A percentile compares a stretch with the other conserved stretches of the same genome.
Conservation (phyloP, 1,284 basidiomycete species). For the Fistulinella staudtii region DNA sequence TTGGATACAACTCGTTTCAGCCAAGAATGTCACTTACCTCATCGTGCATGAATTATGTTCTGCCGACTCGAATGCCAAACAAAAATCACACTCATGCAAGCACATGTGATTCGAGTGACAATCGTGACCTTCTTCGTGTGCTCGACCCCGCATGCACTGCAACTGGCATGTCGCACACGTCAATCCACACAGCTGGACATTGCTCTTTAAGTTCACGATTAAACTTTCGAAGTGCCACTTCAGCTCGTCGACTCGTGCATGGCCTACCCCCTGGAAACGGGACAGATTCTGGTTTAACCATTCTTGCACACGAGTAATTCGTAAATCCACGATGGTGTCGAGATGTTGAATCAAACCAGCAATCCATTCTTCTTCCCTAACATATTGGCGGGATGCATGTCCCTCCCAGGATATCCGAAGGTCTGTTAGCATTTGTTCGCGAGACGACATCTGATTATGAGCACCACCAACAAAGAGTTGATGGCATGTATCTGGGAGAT, state of each 20-base stretch:
- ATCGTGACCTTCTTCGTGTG: constrained; percentile 45
- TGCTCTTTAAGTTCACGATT: constrained; percentile 42
- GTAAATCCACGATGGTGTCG: constrained; percentile 35
- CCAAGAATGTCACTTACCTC: constrained; percentile 35
- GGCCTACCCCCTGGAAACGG: constrained; percentile 39
- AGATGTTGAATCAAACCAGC: constrained; percentile 37
- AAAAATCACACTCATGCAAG: constrained; percentile 41
- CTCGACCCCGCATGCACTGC: constrained; percentile 41
- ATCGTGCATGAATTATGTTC: constrained; percentile 38
- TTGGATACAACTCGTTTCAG: too few species aligned
- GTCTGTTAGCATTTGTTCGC: constrained; percentile 29
- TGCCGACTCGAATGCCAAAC: constrained; percentile 32
- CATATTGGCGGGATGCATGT: constrained; percentile 29
- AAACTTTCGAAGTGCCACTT: constrained; percentile 41
- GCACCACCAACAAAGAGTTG: constrained; percentile 37
- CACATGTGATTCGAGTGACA: constrained; percentile 51
- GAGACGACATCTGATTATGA: constrained; percentile 15
- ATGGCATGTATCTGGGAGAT: constrained; percentile 32
- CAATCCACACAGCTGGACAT: constrained; percentile 46
- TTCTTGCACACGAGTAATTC: constrained; percentile 43
- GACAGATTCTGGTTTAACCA: constrained; percentile 50
- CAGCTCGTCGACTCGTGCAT: constrained; percentile 46
- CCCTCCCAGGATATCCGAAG: constrained; percentile 36
- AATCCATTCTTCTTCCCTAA: constrained; percentile 41
- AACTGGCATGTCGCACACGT: constrained; percentile 47